Evolutionary conservation across 2,329 filamentous ascomycete species (phyloP), one percentile per base, ranked within the genome.

Genomic region (Colletotrichum phormii): DNA sequence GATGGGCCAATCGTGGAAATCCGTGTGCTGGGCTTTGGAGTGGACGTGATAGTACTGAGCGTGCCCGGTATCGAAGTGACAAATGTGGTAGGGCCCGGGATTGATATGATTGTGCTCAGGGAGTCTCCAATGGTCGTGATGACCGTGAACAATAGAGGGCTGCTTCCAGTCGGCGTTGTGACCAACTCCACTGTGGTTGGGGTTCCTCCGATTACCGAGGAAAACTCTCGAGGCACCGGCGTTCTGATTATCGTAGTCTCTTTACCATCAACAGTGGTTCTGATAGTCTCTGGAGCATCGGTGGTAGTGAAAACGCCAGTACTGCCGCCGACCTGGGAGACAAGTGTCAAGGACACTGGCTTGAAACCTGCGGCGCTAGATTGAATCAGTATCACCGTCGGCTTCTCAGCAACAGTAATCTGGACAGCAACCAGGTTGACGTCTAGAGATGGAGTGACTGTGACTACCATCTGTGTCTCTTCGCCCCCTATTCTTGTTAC

Each of bases 1-100:
- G 77, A 75, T 4, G 51, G 42, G 5, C 75, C 61, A 5, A 67
- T 58, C 1, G 80, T 81, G 5, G 78, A 77, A 12, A 77, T 61
- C 8, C 71, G 68, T 11, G 78, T 81, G 29, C 65, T 75, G 0
- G 77, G 73, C 8, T 75, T 62, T 0, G 79, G 79, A 1, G 79
- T 81, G 0, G 79, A 78, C 5, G 77, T 77, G 37, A 80, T 72
- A 11, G 80, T 81, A 3, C 76, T 77, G 3, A 77, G 71, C 15
- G 62, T 77, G 15, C 79, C 79, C 1, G 78, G 78, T n/a, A 79
- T 75, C 4, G 77, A 77, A 3, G 77, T 79, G 1, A 78, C 65
- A 18, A 76, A 57, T 1, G 77, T 78, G 1, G 76, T 77, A 0
- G 77, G 77, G 1, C 67, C 42, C 1, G 63, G 73, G 1, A 70